These are phyloP conservation scores for Rhynchosporium agropyri DNA, from an alignment of 2,329 filamentous ascomycete species.

Conservation along the genomic window DNA sequence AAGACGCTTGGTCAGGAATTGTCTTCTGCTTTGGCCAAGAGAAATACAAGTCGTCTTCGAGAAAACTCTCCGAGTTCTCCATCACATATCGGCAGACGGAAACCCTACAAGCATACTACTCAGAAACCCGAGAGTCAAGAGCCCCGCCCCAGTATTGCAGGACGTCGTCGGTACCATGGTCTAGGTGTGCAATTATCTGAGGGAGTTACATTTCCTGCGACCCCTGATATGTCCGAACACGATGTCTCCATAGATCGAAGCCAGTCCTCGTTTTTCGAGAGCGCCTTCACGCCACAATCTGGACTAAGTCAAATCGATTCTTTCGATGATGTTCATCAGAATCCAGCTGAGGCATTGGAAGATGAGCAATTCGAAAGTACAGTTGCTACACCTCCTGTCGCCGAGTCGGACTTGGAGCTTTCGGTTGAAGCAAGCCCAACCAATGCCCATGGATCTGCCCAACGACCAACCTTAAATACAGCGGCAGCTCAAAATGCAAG, in stretches of 20 bases:
- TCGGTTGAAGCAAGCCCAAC: constrained; percentile 56
- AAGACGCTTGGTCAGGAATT: constrained; percentile 28
- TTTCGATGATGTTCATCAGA: constrained; percentile 34
- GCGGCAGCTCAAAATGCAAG: constrained; percentile 83
- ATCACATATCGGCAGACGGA: constrained; percentile 25
- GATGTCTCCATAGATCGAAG: constrained; percentile 44
- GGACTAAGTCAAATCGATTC: constrained; percentile 47
- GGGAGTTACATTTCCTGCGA: constrained; percentile 50
- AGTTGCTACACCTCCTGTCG: constrained; percentile 75
- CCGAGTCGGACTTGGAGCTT: constrained; percentile 69
- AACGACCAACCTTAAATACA: constrained; percentile 63
- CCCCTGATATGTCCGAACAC: constrained; percentile 60
- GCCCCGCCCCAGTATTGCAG: constrained; percentile 17
- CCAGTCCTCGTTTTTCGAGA: constrained; percentile 42
- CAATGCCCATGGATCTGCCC: constrained; percentile 51
- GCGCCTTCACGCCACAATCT: constrained; percentile 50
- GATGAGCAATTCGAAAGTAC: constrained; percentile 62
- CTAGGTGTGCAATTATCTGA: constrained; percentile 34
- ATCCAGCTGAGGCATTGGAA: constrained; percentile 27
- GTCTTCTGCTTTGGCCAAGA: constrained; percentile 22
- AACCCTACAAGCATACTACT: constrained; percentile 12
- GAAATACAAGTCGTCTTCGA: constrained; percentile 24
- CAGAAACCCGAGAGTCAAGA: constrained; percentile 14
- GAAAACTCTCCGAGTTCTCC: constrained; percentile 31
- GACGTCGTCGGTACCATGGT: constrained; percentile 29